Base-by-base conservation (phyloP, 352 stramenopile species). In the Peronospora farinosa region DNA sequence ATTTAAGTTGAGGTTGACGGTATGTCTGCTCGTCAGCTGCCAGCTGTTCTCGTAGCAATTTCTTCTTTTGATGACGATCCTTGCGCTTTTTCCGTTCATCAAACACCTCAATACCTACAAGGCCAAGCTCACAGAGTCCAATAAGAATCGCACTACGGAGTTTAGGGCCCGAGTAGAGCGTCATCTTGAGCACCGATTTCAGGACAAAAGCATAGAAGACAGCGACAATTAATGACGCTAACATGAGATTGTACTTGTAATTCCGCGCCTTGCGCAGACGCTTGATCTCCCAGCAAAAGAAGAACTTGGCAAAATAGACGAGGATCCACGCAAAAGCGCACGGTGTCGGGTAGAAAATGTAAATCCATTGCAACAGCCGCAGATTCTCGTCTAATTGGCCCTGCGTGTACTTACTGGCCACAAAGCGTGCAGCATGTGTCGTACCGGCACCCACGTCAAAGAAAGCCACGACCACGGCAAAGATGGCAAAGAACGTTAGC, bases 171-270 rank as follows among this genome's bases (percentile, higher is more conserved):
- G 71, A 63, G 42, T 80, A 74, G 2, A 84, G 43, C 30, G 68
- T 66, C 69, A 89, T 83, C 43, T 76, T 73, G 39, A 89, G 72
- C 46, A 74, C 61, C 1, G 66, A 43, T 36, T 71, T 71, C 37
- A 89, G 65, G 19, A 87, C 53, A 10, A 65, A 11, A n/a, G 51
- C 69, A 54, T 89, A 89, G 47, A 78, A 54, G 10, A 74, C 35
- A 8, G 75, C 71, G 11, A 73, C 55, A 13, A 77, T 52, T 27
- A 89, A 60, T 7, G 74, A 83, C 23, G 67, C 62, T 47, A 86
- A 64, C 60, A 89, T 75, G 41, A 89, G 59, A 51, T 89, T 89
- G 72, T 89, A 89, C 52, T 84, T 84, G 68, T 86, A 89, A 60
- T 89, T 86, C 42, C 72, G 75, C 31, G 75, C 67, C 53, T 86